A percentile compares a stretch with the other conserved stretches of the same genome.
Conservation (phyloP, 1,284 basidiomycete species). For the Farysia itapuensis region DNA sequence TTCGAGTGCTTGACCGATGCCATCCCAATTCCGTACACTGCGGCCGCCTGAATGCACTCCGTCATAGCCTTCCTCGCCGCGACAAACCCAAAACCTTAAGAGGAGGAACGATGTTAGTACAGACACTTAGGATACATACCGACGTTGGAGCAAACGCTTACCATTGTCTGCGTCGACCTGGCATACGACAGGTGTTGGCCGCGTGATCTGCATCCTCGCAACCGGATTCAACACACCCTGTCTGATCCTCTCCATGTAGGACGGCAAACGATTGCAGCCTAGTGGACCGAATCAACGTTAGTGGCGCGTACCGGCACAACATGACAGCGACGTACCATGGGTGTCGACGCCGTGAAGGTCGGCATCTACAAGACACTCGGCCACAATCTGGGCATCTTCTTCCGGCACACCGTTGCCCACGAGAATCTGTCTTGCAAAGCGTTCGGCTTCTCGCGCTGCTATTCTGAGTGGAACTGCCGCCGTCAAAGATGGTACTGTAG, state of each 20-base stretch:
- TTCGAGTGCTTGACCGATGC: conserved; percentile 3
- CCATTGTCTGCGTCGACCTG: conserved; percentile 4
- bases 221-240: conserved; percentile 1
- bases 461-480: too few relatives aligned
- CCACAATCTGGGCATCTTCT: conserved; percentile 2
- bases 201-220: not conserved
- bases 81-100: conserved; percentile 2
- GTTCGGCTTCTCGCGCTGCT: not conserved
- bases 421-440: conserved; percentile 1
- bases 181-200: conserved; percentile 1
- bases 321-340: not conserved
- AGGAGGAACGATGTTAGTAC: too few relatives aligned
- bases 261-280: conserved; percentile 3
- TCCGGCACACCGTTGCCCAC: not conserved
- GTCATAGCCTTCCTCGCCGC: conserved; percentile 2
- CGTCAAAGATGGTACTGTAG: too few relatives aligned
- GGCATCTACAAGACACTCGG: conserved; percentile 3
- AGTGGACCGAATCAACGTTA: too few relatives aligned
- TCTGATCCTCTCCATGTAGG: conserved; percentile 3
- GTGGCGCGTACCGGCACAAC: too few relatives aligned
- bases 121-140: too few relatives aligned
- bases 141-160: not conserved
- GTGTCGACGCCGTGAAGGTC: conserved; percentile 7
- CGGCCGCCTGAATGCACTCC: conserved; percentile 1
- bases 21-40: conserved; percentile 3